These are phyloP conservation scores for Chenopodium album DNA, from an alignment of 148 eudicot species.

Conservation along the genomic window DNA sequence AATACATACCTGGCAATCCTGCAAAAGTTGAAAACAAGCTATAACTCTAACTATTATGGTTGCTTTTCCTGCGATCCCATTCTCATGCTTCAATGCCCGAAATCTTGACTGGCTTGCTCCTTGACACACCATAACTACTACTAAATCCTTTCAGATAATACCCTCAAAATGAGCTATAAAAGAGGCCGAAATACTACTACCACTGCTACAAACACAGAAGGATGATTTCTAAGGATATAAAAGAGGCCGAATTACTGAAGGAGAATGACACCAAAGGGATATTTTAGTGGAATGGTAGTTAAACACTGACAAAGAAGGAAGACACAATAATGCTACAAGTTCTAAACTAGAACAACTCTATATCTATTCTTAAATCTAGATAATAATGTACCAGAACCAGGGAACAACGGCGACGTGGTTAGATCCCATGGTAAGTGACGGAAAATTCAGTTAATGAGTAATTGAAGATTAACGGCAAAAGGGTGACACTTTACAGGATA, in stretches of 20 bases:
- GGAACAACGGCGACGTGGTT: constrained; percentile 38
- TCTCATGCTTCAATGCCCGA: constrained; percentile 75
- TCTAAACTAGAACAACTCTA: constrained; percentile 1
- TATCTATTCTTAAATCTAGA: constrained; percentile 34
- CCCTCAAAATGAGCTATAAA: constrained; percentile 12
- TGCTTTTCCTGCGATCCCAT: constrained; percentile 75
- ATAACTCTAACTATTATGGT: constrained; percentile 84
- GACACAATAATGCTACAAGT: background rate
- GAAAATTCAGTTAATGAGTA: constrained; percentile 7
- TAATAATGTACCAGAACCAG: constrained; percentile 49
- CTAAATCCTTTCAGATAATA: constrained; percentile 29
- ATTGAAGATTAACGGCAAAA: background rate
- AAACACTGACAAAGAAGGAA: constrained; percentile 5
- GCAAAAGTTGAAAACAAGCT: constrained; percentile 84
- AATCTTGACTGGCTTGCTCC: constrained; percentile 83
- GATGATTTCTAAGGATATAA: background rate
- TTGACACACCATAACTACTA: constrained; percentile 93
- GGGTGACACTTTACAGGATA: constrained; percentile 49
- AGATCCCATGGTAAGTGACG: constrained; percentile 45
- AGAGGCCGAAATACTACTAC: background rate
- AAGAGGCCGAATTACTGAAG: constrained; percentile 8
- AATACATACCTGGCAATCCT: constrained; percentile 71
- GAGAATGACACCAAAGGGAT: constrained; percentile 4
- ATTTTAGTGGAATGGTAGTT: constrained; percentile 3
- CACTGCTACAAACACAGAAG: constrained; percentile 11